Conservation (phyloP, 441 rosid species). For the Aleurites moluccanus region DNA sequence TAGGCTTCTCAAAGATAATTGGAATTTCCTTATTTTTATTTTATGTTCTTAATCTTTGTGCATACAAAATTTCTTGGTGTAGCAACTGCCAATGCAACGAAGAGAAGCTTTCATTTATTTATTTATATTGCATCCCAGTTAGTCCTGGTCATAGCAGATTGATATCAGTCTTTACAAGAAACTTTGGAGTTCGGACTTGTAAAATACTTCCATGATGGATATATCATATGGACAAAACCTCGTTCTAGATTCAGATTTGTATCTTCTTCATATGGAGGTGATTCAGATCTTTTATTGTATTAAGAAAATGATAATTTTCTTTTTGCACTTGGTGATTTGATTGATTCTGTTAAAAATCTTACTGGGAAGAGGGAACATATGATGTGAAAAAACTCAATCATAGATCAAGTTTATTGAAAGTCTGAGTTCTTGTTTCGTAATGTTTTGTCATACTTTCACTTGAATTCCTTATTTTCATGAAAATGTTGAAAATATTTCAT, state of each 20-base stretch:
- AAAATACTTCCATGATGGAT: conserved; percentile 83
- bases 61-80: conserved; percentile 16
- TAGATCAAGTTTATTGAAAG: background rate
- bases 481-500: too few species aligned
- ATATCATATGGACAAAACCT: conserved; percentile 68
- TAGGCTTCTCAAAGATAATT: background rate
- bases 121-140: conserved; percentile 79
- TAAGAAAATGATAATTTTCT: background rate
- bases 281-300: too few species aligned
- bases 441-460: too few species aligned
- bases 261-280: conserved; percentile 92
- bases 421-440: too few species aligned
- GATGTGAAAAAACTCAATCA: background rate
- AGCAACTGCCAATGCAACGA: conserved; percentile 35
- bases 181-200: conserved; percentile 62
- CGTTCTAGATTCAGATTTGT: conserved; percentile 84
- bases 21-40: background rate
- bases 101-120: conserved; percentile 63
- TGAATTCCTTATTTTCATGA: too few species aligned
- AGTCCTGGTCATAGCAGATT: conserved; percentile 89
- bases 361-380: background rate
- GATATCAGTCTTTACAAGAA: conserved; percentile 80
- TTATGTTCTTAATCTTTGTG: background rate
- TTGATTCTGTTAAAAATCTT: background rate
- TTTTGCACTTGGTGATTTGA: background rate